These are phyloP conservation scores for Alternaria triticina DNA, from an alignment of 2,329 filamentous ascomycete genomes.

Conservation along the genomic window DNA sequence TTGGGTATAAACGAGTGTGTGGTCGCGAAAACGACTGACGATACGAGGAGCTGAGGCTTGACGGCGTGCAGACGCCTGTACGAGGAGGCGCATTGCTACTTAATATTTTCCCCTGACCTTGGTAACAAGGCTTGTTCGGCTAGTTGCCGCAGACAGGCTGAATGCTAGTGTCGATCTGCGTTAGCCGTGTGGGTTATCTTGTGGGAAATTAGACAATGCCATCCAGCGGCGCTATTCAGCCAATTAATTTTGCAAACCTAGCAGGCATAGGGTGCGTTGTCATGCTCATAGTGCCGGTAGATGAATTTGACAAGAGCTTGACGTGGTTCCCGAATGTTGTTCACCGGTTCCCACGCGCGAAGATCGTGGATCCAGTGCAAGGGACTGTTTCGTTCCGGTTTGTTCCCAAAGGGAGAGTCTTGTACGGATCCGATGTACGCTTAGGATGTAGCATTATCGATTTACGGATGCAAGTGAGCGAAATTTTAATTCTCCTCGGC, in stretches of 20 bases:
- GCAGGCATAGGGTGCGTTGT: background rate
- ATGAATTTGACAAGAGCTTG: background rate
- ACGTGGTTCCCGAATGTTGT: background rate
- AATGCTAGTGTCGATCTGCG: constrained; percentile 7
- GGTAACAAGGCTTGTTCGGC: constrained; percentile 11
- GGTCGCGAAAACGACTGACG: constrained; percentile 2
- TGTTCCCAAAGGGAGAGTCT: background rate
- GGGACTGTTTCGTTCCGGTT: background rate
- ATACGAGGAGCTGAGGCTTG: background rate
- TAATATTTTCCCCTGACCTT: constrained; percentile 11
- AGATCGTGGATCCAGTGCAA: background rate
- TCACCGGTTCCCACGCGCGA: background rate
- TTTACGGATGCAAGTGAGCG: background rate
- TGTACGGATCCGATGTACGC: background rate
- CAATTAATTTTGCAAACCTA: background rate
- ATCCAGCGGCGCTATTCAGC: background rate
- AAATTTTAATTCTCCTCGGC: background rate
- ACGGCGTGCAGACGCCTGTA: constrained; percentile 2
- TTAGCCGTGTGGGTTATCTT: constrained; percentile 1
- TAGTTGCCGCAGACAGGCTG: constrained; percentile 5
- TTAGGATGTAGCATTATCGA: background rate
- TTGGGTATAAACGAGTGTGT: constrained; percentile 10
- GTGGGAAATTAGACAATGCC: constrained; percentile 3
- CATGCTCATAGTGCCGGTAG: background rate
- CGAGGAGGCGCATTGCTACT: constrained; percentile 9